Evolutionary conservation across 2,329 filamentous ascomycete species (phyloP).

Genomic region (Alternaria sp.): DNA sequence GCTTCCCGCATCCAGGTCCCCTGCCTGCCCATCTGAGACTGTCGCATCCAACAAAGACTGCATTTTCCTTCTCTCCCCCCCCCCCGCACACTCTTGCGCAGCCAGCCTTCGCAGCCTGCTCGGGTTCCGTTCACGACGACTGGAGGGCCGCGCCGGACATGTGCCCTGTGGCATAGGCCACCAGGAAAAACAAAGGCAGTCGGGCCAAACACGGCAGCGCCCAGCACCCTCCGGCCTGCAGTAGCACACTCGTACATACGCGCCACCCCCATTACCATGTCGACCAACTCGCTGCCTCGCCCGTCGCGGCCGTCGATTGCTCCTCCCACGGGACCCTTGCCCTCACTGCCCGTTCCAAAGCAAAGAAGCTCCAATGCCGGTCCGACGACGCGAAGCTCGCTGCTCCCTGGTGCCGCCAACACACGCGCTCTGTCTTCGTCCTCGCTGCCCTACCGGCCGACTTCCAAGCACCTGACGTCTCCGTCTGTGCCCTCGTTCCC

Average conservation of each 20-base stretch:
- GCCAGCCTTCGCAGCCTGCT: neutral
- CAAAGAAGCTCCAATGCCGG: constrained; percentile 65
- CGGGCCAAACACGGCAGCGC: constrained; percentile 24
- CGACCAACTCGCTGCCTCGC: constrained; percentile 71
- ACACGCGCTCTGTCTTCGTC: constrained; percentile 48
- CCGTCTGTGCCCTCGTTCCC: constrained; percentile 60
- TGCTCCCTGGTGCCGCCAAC: constrained; percentile 39
- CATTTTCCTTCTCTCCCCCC: constrained; percentile 15
- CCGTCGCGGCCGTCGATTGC: constrained; percentile 68
- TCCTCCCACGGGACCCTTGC: constrained; percentile 75
- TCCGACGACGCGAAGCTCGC: constrained; percentile 41
- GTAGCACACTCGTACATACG: constrained; percentile 15
- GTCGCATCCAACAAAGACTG: constrained; percentile 19
- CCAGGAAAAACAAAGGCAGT: constrained; percentile 23
- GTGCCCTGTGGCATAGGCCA: constrained; percentile 35
- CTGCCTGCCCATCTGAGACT: constrained; percentile 29
- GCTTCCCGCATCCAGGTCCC: constrained; percentile 21
- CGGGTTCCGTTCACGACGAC: constrained; percentile 13
- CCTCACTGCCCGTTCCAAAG: constrained; percentile 76
- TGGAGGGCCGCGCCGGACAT: constrained; percentile 35
- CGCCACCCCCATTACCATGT: constrained; percentile 37
- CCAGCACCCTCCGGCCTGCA: constrained; percentile 12
- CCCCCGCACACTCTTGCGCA: neutral
- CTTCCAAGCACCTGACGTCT: constrained; percentile 41
- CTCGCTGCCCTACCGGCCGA: constrained; percentile 40